phyloP scores from a whole-genome alignment of 495 filamentous ascomycete species.

The Stereocaulon alpinum region DNA sequence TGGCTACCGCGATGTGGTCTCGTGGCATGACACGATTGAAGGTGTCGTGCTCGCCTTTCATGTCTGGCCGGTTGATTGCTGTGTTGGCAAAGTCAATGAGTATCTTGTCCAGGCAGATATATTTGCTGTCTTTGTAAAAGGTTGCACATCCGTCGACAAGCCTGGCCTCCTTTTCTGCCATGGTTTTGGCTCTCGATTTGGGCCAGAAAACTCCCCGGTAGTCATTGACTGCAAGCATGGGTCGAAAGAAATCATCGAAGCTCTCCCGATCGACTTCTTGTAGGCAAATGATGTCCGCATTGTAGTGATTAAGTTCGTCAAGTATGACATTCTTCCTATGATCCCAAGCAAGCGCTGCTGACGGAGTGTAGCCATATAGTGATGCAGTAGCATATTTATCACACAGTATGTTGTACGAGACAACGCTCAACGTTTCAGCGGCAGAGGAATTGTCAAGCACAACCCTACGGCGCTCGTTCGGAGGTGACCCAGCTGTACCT shows the following conservation, averaged over 20 bases:
- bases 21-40: constrained; percentile 97
- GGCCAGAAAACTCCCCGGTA: constrained; percentile 93
- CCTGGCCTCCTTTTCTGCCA: constrained; percentile 79
- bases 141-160: constrained; percentile 89
- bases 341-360: constrained; percentile 69
- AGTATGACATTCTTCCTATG: constrained; percentile 74
- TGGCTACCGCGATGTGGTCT: constrained; percentile 85
- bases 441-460: constrained; percentile 49
- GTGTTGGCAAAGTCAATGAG: constrained; percentile 83
- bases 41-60: constrained; percentile 90
- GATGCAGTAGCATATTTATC: constrained; percentile 75
- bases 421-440: constrained; percentile 59
- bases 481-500: constrained; percentile 54
- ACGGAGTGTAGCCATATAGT: constrained; percentile 82
- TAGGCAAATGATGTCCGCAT: constrained; percentile 81
- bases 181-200: constrained; percentile 75
- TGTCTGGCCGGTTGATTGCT: constrained; percentile 86
- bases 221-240: constrained; percentile 66
- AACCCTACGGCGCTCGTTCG: constrained; percentile 61
- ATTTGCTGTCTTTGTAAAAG: constrained; percentile 89
- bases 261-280: constrained; percentile 87
- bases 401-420: constrained; percentile 92
- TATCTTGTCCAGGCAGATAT: constrained; percentile 85
- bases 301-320: constrained; percentile 63
- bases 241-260: constrained; percentile 80